Conservation (phyloP, 2,329 filamentous ascomycete species). For the Cladophialophora yegresii region DNA sequence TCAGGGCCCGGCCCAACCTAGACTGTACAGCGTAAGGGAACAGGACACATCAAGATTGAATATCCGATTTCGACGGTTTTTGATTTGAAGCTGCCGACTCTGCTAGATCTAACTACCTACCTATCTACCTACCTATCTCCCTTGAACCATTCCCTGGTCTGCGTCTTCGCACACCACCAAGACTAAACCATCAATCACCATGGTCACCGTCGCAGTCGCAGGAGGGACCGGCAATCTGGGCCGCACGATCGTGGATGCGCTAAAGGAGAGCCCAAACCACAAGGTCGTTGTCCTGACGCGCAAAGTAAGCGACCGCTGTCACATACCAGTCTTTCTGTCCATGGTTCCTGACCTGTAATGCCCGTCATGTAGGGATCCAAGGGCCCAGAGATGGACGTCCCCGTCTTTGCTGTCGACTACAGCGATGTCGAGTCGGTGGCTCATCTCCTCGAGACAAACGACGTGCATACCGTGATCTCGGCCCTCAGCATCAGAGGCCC, state of each 20-base stretch:
- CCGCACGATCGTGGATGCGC: conserved; percentile 50
- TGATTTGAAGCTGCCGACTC: background rate
- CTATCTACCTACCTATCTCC: background rate
- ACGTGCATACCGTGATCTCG: conserved; percentile 52
- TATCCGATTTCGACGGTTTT: background rate
- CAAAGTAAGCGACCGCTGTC: conserved; percentile 42
- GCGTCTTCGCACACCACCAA: background rate
- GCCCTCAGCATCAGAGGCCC: conserved; percentile 42
- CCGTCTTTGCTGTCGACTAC: conserved; percentile 41
- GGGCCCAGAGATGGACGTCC: conserved; percentile 30
- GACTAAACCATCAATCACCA: conserved; percentile 27
- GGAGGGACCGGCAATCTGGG: conserved; percentile 54
- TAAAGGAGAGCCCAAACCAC: conserved; percentile 43
- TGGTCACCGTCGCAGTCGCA: conserved; percentile 50
- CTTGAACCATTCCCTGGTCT: background rate
- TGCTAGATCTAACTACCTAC: background rate
- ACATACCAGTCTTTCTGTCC: too few species aligned
- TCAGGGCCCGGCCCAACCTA: background rate
- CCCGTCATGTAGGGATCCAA: conserved; percentile 15
- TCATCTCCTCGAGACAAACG: conserved; percentile 42
- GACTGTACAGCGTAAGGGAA: background rate
- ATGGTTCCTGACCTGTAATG: background rate
- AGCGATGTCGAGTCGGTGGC: conserved; percentile 39
- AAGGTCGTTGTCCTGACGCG: conserved; percentile 48
- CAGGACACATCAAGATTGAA: background rate